Percentiles rank a stretch among this genome's conserved stretches.
phyloP scores from a whole-genome alignment of 2,329 filamentous ascomycete species.

The Mollisiaceae sp. region DNA sequence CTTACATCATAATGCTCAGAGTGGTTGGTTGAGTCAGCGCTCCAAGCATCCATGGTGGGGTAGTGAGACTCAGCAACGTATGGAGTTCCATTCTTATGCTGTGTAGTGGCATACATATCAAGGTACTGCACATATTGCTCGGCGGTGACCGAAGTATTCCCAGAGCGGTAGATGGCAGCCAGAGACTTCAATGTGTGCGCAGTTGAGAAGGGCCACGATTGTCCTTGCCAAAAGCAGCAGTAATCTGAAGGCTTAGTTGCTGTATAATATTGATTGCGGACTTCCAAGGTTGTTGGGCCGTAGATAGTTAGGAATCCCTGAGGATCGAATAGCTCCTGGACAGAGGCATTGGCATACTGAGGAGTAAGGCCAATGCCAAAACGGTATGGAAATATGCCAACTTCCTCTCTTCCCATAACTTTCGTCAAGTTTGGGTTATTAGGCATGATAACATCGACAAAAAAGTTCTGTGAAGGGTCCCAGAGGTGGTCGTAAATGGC shows the following conservation, averaged over 20 bases:
- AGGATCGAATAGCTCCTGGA: conserved; percentile 45
- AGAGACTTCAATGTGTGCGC: conserved; percentile 49
- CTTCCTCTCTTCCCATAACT: conserved; percentile 47
- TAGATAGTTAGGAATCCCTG: conserved; percentile 47
- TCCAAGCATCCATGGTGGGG: conserved; percentile 46
- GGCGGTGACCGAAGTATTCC: conserved; percentile 43
- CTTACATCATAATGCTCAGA: conserved; percentile 47
- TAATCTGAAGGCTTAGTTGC: conserved; percentile 40
- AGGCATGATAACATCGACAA: conserved; percentile 46
- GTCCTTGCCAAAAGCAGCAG: conserved; percentile 51
- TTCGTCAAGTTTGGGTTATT: conserved; percentile 43
- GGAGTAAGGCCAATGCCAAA: conserved; percentile 47
- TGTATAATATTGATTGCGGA: conserved; percentile 48
- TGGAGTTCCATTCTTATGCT: conserved; percentile 49
- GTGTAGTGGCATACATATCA: conserved; percentile 47
- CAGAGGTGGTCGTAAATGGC: conserved; percentile 46
- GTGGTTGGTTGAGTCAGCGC: conserved; percentile 46
- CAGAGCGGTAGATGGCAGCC: conserved; percentile 44
- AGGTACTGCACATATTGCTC: conserved; percentile 48
- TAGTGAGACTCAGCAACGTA: conserved; percentile 52
- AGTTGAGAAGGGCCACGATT: conserved; percentile 53
- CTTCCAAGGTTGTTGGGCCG: conserved; percentile 50
- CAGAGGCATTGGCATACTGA: conserved; percentile 40
- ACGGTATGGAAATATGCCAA: conserved; percentile 50
- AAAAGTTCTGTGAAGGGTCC: conserved; percentile 47